Evolutionary conservation across 352 stramenopile genomes (phyloP), one percentile per base, ranked within the genome.

Genomic region (Achlya hypogyna): DNA sequence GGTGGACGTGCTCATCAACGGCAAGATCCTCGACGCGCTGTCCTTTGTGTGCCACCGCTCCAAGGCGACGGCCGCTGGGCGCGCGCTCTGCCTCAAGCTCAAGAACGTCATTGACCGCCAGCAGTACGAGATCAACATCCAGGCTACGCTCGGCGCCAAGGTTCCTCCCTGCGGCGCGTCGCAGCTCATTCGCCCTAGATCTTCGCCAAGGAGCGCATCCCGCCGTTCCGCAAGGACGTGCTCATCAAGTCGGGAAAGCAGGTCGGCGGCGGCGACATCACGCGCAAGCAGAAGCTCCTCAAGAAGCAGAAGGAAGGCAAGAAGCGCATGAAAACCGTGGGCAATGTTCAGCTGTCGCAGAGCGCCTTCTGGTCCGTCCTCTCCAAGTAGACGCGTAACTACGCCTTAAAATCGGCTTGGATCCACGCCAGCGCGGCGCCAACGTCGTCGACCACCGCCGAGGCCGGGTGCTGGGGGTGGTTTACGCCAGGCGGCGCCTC

Each of bases 281-380:
- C 93, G 52, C 81, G 97, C 53, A 99, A 99, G 76, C 98, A 98
- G 70, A 99, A 99, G 72, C 81, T 99, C 31, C 74, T 99, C 14
- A 96, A 98, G 69, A 99, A 99, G 78, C 97, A 99, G 75, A 99
- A 99, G 74, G 80, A 96, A 63, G 97, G 97, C 67, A 99, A 99
- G 82, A 97, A 97, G 65, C 91, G 92, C 63, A 95, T 98, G 78
- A 97, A 98, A 78, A 96, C 91, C 16, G 86, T 98, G 51, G 93
- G 96, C 8, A 98, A 97, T 67, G 96, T 99, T 4, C 81, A 95
- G 69, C 81, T 99, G 42, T 97, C 88, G 53, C 97, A 99, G 76
- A 96, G 97, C 62, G 96, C 96, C 20, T 99, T 99, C 75, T 98
- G 98, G 89, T 97, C 96, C 27, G 96, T 99, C 54, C 72, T 99